Percentiles rank a stretch among this genome's conserved stretches.
Conservation (phyloP, 2,329 filamentous ascomycete genomes). For the Ceratocystis harringtonii region DNA sequence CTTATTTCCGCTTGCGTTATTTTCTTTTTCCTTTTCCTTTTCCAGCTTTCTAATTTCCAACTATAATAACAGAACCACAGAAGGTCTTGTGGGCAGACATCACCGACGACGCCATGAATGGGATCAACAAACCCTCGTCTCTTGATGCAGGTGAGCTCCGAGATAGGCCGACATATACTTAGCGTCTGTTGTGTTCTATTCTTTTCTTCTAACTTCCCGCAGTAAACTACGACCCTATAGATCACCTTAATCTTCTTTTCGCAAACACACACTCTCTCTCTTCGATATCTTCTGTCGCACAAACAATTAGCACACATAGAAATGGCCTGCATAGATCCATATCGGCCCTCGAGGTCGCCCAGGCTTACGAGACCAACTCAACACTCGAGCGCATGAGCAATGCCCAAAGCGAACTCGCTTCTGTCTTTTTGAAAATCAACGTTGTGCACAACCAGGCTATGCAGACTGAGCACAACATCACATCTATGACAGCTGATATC, state of each 20-base stretch:
- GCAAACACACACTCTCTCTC: slow-evolving; percentile 72
- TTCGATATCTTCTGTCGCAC: slow-evolving; percentile 59
- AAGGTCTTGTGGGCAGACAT: not conserved
- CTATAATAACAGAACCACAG: not conserved
- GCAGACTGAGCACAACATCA: slow-evolving; percentile 89
- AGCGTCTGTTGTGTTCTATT: slow-evolving; percentile 3
- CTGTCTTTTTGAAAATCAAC: slow-evolving; percentile 89
- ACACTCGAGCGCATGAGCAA: slow-evolving; percentile 83
- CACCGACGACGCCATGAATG: slow-evolving; percentile 11
- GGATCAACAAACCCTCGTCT: slow-evolving; percentile 25
- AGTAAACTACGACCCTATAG: slow-evolving; percentile 79
- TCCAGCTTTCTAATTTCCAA: not conserved
- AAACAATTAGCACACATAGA: slow-evolving; percentile 58
- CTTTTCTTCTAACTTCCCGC: slow-evolving; percentile 19
- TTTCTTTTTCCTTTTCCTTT: not conserved
- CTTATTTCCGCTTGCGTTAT: not conserved
- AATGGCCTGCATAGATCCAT: slow-evolving; percentile 73
- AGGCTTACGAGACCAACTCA: slow-evolving; percentile 73
- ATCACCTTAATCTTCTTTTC: slow-evolving; percentile 88
- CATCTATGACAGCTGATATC: slow-evolving; percentile 97
- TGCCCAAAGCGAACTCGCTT: slow-evolving; percentile 75
- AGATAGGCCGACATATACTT: slow-evolving; percentile 1
- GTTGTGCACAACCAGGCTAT: slow-evolving; percentile 77
- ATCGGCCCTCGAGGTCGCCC: slow-evolving; percentile 53
- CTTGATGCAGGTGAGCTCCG: slow-evolving; percentile 31